Conservation (phyloP, 176 grass and related monocot species). For the Musa acuminata region DNA sequence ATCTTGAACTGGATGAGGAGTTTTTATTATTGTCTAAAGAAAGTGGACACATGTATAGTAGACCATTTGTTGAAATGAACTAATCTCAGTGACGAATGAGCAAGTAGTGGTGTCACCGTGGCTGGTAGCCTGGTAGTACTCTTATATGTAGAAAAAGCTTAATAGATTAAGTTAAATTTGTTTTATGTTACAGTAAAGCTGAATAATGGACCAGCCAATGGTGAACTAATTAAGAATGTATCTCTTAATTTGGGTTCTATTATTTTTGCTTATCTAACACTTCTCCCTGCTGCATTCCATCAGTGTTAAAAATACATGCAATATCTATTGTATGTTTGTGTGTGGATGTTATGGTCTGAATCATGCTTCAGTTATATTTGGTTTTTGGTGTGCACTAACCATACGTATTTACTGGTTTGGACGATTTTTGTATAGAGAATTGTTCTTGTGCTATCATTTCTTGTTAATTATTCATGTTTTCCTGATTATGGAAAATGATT, state of each 20-base stretch:
- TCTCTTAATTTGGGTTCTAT: neutral
- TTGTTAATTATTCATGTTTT: conserved; percentile 8
- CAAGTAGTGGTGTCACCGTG: neutral
- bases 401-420: neutral
- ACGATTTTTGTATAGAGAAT: neutral
- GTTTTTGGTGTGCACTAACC: neutral
- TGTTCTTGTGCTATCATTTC: neutral
- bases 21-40: neutral
- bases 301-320: neutral
- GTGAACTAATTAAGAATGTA: neutral
- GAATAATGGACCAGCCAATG: neutral
- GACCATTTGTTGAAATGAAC: neutral
- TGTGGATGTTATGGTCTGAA: neutral
- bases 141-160: neutral
- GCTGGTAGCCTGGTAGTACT: neutral
- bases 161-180: neutral
- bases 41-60: neutral
- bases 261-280: neutral
- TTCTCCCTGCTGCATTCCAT: neutral
- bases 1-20: too few species aligned
- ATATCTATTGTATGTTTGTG: neutral
- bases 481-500: conserved; percentile 8
- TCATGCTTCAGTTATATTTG: neutral
- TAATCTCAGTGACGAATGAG: neutral
- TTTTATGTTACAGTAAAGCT: neutral